phyloP scores from a whole-genome alignment of 83 land plant species.

The Diphasiastrum complanatum region DNA sequence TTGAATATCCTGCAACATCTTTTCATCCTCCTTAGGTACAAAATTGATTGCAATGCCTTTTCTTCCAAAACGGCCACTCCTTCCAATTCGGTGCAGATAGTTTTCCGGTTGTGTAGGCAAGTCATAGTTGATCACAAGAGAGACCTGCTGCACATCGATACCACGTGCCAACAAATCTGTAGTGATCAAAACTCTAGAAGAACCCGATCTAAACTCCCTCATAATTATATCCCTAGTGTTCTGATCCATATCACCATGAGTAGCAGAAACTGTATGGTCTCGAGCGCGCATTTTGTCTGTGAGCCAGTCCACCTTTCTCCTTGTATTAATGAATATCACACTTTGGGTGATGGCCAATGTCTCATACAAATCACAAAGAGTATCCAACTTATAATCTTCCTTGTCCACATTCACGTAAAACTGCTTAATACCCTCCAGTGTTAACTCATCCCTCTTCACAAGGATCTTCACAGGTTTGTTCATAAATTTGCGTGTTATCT shows the following conservation, averaged over 20 bases:
- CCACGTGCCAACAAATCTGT: constrained; percentile 73
- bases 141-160: constrained; percentile 75
- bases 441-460: constrained; percentile 78
- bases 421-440: constrained; percentile 61
- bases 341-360: constrained; percentile 57
- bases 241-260: constrained; percentile 82
- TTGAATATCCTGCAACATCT: constrained; percentile 63
- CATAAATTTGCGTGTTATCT: constrained; percentile 83
- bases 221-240: constrained; percentile 68
- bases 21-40: constrained; percentile 57
- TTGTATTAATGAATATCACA: constrained; percentile 56
- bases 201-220: constrained; percentile 75
- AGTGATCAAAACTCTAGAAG: constrained; percentile 68
- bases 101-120: constrained; percentile 80
- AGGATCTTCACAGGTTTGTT: constrained; percentile 79
- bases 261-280: constrained; percentile 71
- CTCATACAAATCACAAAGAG: constrained; percentile 36
- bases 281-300: constrained; percentile 74
- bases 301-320: constrained; percentile 76
- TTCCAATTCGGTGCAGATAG: constrained; percentile 75
- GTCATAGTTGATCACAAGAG: constrained; percentile 71
- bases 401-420: constrained; percentile 33
- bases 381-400: constrained; percentile 39
- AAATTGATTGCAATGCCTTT: constrained; percentile 79
- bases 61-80: constrained; percentile 71